Evolutionary conservation across 169 alveolate species (phyloP).

Genomic region (Perkinsus chesapeaki): DNA sequence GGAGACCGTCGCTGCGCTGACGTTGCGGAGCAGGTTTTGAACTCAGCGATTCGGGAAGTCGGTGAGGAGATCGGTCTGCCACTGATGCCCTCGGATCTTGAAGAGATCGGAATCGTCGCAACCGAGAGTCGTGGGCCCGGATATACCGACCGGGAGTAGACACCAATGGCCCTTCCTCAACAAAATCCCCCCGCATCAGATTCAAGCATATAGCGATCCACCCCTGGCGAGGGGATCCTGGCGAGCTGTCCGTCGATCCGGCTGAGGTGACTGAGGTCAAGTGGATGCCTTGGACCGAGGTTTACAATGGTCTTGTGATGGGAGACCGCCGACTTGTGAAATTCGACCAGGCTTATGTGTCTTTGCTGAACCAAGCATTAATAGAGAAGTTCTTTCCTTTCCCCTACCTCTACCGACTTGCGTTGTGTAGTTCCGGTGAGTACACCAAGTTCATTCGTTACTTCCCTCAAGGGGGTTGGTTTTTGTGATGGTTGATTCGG

Average conservation of each 20-base stretch:
- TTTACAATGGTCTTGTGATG: background rate
- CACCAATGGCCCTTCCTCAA: background rate
- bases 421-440: background rate
- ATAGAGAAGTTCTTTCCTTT: background rate
- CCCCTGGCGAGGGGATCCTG: background rate
- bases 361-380: background rate
- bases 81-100: background rate
- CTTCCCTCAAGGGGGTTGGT: background rate
- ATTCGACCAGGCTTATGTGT: background rate
- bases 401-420: background rate
- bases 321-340: background rate
- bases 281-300: background rate
- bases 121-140: background rate
- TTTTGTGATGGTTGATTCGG: background rate
- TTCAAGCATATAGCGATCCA: background rate
- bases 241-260: background rate
- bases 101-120: background rate
- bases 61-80: background rate
- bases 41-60: background rate
- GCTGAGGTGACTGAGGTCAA: background rate
- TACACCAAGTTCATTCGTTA: background rate
- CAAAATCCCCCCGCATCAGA: background rate
- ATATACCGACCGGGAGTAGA: background rate
- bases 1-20: background rate
- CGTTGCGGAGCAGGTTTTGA: background rate